phyloP scores from a whole-genome alignment of 768 basidiomycete genomes.

The Tulasnella sp. region DNA sequence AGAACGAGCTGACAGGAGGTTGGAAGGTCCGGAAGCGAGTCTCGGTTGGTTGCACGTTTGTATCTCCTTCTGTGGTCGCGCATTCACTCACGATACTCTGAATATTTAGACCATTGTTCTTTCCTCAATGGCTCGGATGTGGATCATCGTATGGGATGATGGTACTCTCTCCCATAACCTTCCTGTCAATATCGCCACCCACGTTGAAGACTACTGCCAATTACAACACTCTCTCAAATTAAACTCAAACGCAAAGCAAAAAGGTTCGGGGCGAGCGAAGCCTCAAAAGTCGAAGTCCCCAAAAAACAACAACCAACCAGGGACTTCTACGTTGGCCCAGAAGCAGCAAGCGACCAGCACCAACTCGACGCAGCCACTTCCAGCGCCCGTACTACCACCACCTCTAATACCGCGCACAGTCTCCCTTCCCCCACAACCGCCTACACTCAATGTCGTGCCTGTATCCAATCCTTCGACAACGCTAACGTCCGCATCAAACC shows the following conservation, averaged over 20 bases:
- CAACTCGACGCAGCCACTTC: background rate
- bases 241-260: background rate
- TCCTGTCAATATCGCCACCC: background rate
- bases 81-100: background rate
- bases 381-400: background rate
- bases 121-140: background rate
- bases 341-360: background rate
- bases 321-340: background rate
- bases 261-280: background rate
- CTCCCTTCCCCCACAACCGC: too few relatives aligned
- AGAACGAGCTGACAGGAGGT: background rate
- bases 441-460: too few relatives aligned
- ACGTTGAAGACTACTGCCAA: background rate
- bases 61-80: background rate
- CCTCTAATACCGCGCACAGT: too few relatives aligned
- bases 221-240: background rate
- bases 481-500: too few relatives aligned
- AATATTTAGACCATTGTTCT: background rate
- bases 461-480: too few relatives aligned
- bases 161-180: background rate
- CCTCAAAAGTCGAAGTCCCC: background rate
- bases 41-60: background rate
- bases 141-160: constrained; percentile 1
- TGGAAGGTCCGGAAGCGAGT: background rate
- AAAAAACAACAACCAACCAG: background rate